These are phyloP conservation scores for Funneliformis caledonium DNA, from an alignment of 371 early-diverging fungal species.

Conservation along the genomic window DNA sequence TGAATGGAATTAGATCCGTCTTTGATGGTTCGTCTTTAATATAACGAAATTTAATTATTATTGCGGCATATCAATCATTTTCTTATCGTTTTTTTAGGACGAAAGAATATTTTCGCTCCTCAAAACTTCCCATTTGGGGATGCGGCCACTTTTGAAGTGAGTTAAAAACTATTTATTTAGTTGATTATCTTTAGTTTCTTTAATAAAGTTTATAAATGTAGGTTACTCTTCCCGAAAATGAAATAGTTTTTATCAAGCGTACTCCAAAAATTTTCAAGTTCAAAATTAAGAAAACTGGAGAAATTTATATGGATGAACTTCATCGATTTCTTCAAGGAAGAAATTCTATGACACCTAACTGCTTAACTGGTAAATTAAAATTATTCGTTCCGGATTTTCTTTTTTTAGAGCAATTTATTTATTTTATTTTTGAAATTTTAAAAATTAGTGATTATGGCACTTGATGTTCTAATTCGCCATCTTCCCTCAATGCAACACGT, in stretches of 20 bases:
- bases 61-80: constrained; percentile 40
- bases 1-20: background rate
- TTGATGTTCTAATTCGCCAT: constrained; percentile 83
- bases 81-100: constrained; percentile 67
- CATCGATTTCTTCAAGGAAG: constrained; percentile 56
- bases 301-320: constrained; percentile 61
- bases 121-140: constrained; percentile 50
- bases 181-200: background rate
- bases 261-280: constrained; percentile 52
- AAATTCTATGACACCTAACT: constrained; percentile 49
- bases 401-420: background rate
- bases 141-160: constrained; percentile 17
- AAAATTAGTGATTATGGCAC: constrained; percentile 68
- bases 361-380: constrained; percentile 49
- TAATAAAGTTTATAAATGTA: constrained; percentile 33
- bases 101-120: constrained; percentile 64
- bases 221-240: constrained; percentile 55
- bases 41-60: background rate
- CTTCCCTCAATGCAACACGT: constrained; percentile 69
- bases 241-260: constrained; percentile 43
- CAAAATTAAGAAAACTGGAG: constrained; percentile 61
- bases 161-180: background rate
- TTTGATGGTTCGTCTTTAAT: constrained; percentile 29
- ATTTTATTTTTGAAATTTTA: background rate
- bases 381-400: background rate